Base-by-base conservation (phyloP, 2,329 filamentous ascomycete genomes). In the Colletotrichum noveboracense region DNA sequence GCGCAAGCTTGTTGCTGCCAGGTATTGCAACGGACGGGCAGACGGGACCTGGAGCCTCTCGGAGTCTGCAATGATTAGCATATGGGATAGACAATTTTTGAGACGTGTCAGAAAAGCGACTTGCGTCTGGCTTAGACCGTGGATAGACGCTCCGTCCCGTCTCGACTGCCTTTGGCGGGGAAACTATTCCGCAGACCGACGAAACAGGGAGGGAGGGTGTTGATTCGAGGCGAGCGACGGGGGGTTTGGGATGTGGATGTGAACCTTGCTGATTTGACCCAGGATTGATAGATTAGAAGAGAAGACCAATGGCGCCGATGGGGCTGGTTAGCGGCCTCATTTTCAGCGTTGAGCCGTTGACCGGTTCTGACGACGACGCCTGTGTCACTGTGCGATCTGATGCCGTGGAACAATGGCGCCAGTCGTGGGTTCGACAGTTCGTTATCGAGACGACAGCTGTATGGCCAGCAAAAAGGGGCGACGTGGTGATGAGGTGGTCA, bases 91-190 rank as follows among this genome's bases (percentile, higher is more conserved):
- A 34, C 13, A 58, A n/a, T 75, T 52, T 52, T 66, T 62, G 66
- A 76, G 71, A 71, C 74, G 71, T 76, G 74, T 76, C 74, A 75
- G 60, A 71, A 71, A 76, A 56, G 62, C 21, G 56, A 66, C 26
- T 62, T 70, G 55, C 21, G 30, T 48, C 66, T 64, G 24, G 65
- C 66, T 64, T 61, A 56, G 71, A 43, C 74, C 66, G 66, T 70
- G 61, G 60, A 71, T 76, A 75, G 60, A 76, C 66, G 71, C 62
- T 75, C 60, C 71, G 74, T 76, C 66, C 71, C 66, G 66, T 66
- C 34, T 66, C 34, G 70, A 72, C 64, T 55, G 64, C 70, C 43
- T 76, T 67, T 76, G 70, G 65, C 74, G 74, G 70, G 58, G 58
- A 76, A 69, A 65, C 58, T 66, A 61, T 74, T 61, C 70, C 74